Evolutionary conservation across 768 basidiomycete genomes (phyloP).

Genomic region (Phaffia australis): DNA sequence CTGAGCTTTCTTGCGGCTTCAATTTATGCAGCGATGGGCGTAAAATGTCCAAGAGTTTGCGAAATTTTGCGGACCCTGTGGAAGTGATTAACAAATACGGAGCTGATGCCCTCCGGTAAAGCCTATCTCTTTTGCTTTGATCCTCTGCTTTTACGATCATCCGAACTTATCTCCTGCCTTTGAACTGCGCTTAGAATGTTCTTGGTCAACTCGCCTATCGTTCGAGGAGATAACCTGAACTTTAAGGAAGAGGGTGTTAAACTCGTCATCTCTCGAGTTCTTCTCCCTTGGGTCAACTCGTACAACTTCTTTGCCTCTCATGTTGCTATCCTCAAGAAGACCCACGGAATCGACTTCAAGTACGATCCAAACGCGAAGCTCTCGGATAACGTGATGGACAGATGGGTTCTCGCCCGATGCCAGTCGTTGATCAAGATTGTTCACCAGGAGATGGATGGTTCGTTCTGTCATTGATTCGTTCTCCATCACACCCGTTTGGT

Average conservation of each 20-base stretch:
- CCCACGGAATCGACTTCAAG: constrained; percentile 59
- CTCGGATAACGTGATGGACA: constrained; percentile 91
- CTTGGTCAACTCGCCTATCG: constrained; percentile 96
- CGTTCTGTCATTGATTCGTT: constrained; percentile 24
- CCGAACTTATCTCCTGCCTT: constrained; percentile 3
- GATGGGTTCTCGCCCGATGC: constrained; percentile 96
- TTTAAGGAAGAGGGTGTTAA: constrained; percentile 98
- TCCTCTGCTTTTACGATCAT: not conserved
- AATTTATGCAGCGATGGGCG: constrained; percentile 64
- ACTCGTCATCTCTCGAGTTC: constrained; percentile 89
- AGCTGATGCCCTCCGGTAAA: constrained; percentile 81
- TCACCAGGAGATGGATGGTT: constrained; percentile 80
- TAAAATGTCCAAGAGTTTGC: constrained; percentile 98
- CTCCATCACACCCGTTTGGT: not conserved
- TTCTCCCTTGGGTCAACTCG: constrained; percentile 95
- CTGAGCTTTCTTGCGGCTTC: not conserved
- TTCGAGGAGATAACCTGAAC: constrained; percentile 90
- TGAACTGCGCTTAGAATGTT: constrained; percentile 57
- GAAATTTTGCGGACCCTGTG: constrained; percentile 94
- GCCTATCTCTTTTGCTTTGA: not conserved
- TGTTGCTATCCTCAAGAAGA: constrained; percentile 72
- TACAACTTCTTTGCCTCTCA: constrained; percentile 99
- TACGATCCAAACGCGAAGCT: constrained; percentile 78
- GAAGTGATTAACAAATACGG: constrained; percentile 81
- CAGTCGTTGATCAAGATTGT: constrained; percentile 90